These are phyloP conservation scores for Paspalum vaginatum DNA, from an alignment of 176 grass and related monocot genomes.

Conservation along the genomic window DNA sequence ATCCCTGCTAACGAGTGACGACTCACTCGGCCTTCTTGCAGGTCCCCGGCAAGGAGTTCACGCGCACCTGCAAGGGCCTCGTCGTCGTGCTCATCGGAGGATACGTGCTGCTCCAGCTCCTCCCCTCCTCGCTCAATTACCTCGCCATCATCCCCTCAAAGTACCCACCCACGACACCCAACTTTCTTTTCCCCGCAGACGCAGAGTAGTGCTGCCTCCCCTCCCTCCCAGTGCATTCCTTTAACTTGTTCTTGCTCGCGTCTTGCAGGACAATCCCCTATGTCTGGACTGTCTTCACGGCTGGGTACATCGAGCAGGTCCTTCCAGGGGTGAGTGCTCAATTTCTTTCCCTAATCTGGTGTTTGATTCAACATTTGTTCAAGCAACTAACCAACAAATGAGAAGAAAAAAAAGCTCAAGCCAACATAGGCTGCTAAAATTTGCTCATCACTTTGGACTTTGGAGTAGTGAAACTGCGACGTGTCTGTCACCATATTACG, in stretches of 20 bases:
- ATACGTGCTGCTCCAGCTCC: slow-evolving; percentile 78
- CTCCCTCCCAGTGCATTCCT: background rate
- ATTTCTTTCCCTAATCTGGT: background rate
- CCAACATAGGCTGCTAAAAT: background rate
- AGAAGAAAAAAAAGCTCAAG: background rate
- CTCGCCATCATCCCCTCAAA: slow-evolving; percentile 84
- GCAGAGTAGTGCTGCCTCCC: background rate
- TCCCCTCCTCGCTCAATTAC: slow-evolving; percentile 76
- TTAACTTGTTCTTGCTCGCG: background rate
- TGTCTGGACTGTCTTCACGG: slow-evolving; percentile 93
- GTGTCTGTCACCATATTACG: background rate
- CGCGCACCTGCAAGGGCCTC: slow-evolving; percentile 89
- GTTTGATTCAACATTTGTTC: background rate
- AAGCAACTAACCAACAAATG: no score
- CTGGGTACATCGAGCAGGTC: slow-evolving; percentile 95
- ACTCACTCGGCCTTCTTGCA: background rate
- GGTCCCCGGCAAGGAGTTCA: slow-evolving; percentile 82
- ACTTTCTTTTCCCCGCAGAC: background rate
- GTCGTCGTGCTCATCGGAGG: slow-evolving; percentile 75
- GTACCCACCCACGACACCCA: slow-evolving; percentile 32
- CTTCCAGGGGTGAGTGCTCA: slow-evolving; percentile 72
- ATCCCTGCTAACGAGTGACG: background rate
- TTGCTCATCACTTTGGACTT: background rate
- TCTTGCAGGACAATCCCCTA: slow-evolving; percentile 90
- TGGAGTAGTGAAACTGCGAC: background rate